Percentiles rank a stretch among this genome's conserved stretches.
Conservation (phyloP, 495 filamentous ascomycete genomes). For the Chaetomidium leptoderma region DNA sequence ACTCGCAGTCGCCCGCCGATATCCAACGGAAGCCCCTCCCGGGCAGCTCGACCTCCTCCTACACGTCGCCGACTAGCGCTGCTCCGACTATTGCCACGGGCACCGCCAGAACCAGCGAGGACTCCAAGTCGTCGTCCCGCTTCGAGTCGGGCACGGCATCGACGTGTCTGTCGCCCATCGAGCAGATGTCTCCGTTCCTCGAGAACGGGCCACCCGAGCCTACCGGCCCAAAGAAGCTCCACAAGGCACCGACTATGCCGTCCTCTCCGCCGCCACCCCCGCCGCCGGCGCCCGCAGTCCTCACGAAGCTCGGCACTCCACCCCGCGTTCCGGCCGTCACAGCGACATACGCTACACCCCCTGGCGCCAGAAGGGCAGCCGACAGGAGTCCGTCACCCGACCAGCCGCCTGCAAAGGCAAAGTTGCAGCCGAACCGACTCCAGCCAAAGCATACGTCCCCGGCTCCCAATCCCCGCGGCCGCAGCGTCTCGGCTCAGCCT, state of each 20-base stretch:
- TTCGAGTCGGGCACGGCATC: background rate
- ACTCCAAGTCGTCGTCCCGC: slow-evolving; percentile 11
- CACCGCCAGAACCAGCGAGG: slow-evolving; percentile 9
- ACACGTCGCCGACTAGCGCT: slow-evolving; percentile 7
- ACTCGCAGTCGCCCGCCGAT: background rate
- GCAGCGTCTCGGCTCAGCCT: slow-evolving; percentile 43
- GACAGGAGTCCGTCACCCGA: slow-evolving; percentile 17
- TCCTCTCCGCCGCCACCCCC: slow-evolving; percentile 11
- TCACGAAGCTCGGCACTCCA: slow-evolving; percentile 1
- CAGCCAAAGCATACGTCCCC: slow-evolving; percentile 29
- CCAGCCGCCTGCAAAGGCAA: slow-evolving; percentile 10
- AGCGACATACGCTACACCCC: slow-evolving; percentile 13
- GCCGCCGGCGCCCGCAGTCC: slow-evolving; percentile 1
- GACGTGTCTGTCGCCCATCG: slow-evolving; percentile 7
- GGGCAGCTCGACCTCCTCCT: slow-evolving; percentile 5
- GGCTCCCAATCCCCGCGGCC: slow-evolving; percentile 24
- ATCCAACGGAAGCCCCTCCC: slow-evolving; percentile 21
- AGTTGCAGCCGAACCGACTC: slow-evolving; percentile 29
- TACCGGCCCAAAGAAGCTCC: slow-evolving; percentile 19
- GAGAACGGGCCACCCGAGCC: background rate
- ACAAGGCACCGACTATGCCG: slow-evolving; percentile 21
- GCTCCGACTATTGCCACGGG: background rate
- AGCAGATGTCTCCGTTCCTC: slow-evolving; percentile 9
- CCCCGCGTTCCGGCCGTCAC: slow-evolving; percentile 15
- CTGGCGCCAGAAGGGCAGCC: background rate